These are phyloP conservation scores for Neofusicoccum sp. DNA, from an alignment of 2,329 filamentous ascomycete genomes.

Conservation along the genomic window DNA sequence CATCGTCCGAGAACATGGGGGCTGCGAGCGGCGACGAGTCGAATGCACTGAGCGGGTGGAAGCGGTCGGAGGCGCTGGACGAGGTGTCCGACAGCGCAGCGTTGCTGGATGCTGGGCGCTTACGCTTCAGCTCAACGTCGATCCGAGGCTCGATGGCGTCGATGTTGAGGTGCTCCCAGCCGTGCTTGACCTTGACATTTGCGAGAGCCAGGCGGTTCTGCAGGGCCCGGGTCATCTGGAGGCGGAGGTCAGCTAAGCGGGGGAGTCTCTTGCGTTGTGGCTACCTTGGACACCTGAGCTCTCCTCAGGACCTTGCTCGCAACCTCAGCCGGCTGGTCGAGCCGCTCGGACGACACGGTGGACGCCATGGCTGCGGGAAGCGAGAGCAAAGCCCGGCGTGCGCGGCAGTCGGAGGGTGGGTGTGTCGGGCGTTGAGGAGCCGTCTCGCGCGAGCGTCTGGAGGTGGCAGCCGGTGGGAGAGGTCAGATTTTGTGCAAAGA, in stretches of 20 bases:
- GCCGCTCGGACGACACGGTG: constrained; percentile 24
- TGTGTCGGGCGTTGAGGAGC: constrained; percentile 3
- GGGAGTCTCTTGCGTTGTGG: constrained; percentile 17
- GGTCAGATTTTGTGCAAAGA: constrained; percentile 19
- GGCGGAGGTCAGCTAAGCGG: constrained; percentile 24
- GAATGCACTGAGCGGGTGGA: constrained; percentile 65
- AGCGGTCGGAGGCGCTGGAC: constrained; percentile 75
- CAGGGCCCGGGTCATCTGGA: constrained; percentile 84
- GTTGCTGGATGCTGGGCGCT: constrained; percentile 62
- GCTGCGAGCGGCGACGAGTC: constrained; percentile 84
- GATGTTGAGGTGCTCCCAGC: constrained; percentile 86
- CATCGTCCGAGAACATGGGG: constrained; percentile 79
- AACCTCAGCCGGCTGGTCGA: constrained; percentile 38
- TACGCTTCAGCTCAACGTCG: constrained; percentile 74
- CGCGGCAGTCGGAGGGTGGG: not conserved
- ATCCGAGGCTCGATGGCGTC: constrained; percentile 82
- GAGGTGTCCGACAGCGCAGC: constrained; percentile 85
- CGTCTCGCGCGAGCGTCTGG: not conserved
- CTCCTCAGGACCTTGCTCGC: constrained; percentile 43
- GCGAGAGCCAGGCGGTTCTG: constrained; percentile 93
- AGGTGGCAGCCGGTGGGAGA: constrained; percentile 3
- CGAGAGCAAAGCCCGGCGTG: constrained; percentile 6
- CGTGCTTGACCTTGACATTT: constrained; percentile 95
- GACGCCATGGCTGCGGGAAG: constrained; percentile 17
- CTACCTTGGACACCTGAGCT: constrained; percentile 45